Evolutionary conservation across 2,329 filamentous ascomycete genomes (phyloP), one percentile per base, ranked within the genome.

Genomic region (Talaromyces sp.): DNA sequence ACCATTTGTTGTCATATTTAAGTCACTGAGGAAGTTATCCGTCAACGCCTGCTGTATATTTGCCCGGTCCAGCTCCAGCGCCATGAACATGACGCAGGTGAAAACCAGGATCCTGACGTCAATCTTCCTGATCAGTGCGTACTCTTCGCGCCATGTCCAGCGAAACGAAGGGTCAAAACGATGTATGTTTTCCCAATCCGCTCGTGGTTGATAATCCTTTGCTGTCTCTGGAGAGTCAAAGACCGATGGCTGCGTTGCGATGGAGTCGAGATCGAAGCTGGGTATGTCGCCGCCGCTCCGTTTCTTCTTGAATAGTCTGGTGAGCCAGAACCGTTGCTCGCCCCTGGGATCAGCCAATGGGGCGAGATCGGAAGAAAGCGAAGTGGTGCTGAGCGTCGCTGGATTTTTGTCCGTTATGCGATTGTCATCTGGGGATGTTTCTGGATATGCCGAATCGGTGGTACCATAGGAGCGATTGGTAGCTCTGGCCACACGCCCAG

Each of bases 161-260:
- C 78, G 75, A 55, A 77, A 73, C 0, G 75, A 70, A 0, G 79
- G 79, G 59, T 82, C 79, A 72, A 78, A 82, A 14, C 77, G 75
- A 66, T 81, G 79, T 33, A 75, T 70, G 16, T 80, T 78, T 68
- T 82, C 80, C 67, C 85, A 78, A 51, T 69, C 67, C 0, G 69
- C 64, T 27, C 76, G 76, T 1, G 75, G 75, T 60, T 74, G 76
- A 58, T 77, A 76, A 47, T 69, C 70, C 42, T 64, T 1, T 59
- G 60, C 4, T 30, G 30, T 55, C 56, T 56, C 3, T 51, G 54
- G 34, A 51, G 57, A 0, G 34, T 65, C 34, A 55, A 62, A 57
- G 57, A 62, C 50, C 14, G 50, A 53, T 30, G 28, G 50, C 27
- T 53, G 50, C 3, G 50, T 53, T 6, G 50, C 50, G 10, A 53